These are phyloP conservation scores for Polychaeton citri DNA, from an alignment of 2,329 filamentous ascomycete genomes.

Conservation along the genomic window DNA sequence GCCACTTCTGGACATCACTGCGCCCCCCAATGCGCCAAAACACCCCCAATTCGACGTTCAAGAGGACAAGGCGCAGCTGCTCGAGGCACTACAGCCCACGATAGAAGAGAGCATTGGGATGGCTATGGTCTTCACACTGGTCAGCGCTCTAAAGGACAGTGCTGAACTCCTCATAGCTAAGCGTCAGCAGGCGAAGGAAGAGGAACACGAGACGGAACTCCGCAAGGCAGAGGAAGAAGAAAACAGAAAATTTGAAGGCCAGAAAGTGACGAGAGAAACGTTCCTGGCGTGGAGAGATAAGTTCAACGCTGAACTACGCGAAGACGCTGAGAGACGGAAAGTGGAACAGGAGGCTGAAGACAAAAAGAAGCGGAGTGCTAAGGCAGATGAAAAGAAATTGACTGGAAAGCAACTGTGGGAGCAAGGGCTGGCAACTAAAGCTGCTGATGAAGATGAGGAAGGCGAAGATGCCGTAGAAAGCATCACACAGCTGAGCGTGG, in stretches of 20 bases:
- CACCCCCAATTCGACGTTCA: constrained; percentile 66
- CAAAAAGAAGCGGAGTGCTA: constrained; percentile 32
- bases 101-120: constrained; percentile 92
- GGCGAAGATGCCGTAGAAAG: constrained; percentile 45
- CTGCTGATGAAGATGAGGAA: constrained; percentile 53
- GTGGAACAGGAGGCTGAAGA: constrained; percentile 62
- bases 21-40: constrained; percentile 54
- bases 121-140: constrained; percentile 91
- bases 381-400: constrained; percentile 72
- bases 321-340: constrained; percentile 42
- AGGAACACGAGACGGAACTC: constrained; percentile 37
- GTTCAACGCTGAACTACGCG: constrained; percentile 71
- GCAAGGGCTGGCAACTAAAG: constrained; percentile 44
- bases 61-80: constrained; percentile 62
- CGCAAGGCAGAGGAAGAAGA: constrained; percentile 71
- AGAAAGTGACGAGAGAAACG: constrained; percentile 70
- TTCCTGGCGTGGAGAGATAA: constrained; percentile 71
- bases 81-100: constrained; percentile 56
- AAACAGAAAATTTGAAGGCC: constrained; percentile 92
- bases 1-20: constrained; percentile 66
- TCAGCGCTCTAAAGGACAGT: constrained; percentile 73
- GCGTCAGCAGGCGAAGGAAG: constrained; percentile 51
- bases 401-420: constrained; percentile 43
- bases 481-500: constrained; percentile 59
- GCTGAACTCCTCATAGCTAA: constrained; percentile 75